Evolutionary conservation across 2,329 filamentous ascomycete species (phyloP).

Genomic region (Westerdykella aurantiaca): DNA sequence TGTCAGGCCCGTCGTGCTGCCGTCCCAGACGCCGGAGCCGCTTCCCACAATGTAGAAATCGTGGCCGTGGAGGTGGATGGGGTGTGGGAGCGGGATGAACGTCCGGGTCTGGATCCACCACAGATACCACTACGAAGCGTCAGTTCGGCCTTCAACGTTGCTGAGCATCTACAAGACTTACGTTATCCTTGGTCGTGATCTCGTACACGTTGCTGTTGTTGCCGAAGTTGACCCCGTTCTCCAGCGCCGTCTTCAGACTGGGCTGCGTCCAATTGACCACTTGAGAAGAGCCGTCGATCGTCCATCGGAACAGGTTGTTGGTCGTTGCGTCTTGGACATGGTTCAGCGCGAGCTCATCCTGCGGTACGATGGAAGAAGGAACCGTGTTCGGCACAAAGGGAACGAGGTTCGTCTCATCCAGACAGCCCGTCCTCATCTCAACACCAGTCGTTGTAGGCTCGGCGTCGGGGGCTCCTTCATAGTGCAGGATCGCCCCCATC

Average conservation of each 20-base stretch:
- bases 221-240: constrained; percentile 21
- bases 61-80: constrained; percentile 39
- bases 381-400: constrained; percentile 40
- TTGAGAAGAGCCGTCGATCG: constrained; percentile 37
- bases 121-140: constrained; percentile 37
- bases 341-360: constrained; percentile 24
- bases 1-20: constrained; percentile 24
- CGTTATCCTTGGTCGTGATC: constrained; percentile 16
- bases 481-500: constrained; percentile 38
- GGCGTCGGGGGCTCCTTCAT: constrained; percentile 30
- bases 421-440: constrained; percentile 31
- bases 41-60: constrained; percentile 41
- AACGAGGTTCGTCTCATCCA: constrained; percentile 36
- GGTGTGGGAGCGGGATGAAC: constrained; percentile 33
- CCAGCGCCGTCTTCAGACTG: constrained; percentile 41
- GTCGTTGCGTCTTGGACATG: constrained; percentile 26
- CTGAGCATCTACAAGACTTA: neutral
- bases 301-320: constrained; percentile 41
- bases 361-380: constrained; percentile 28
- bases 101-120: constrained; percentile 44
- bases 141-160: neutral
- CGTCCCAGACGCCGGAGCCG: constrained; percentile 34
- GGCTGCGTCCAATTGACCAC: constrained; percentile 41
- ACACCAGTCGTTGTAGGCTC: constrained; percentile 33
- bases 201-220: constrained; percentile 25